Evolutionary conservation across 2,329 filamentous ascomycete species (phyloP).

Genomic region (Fonsecaea multimorphosa): DNA sequence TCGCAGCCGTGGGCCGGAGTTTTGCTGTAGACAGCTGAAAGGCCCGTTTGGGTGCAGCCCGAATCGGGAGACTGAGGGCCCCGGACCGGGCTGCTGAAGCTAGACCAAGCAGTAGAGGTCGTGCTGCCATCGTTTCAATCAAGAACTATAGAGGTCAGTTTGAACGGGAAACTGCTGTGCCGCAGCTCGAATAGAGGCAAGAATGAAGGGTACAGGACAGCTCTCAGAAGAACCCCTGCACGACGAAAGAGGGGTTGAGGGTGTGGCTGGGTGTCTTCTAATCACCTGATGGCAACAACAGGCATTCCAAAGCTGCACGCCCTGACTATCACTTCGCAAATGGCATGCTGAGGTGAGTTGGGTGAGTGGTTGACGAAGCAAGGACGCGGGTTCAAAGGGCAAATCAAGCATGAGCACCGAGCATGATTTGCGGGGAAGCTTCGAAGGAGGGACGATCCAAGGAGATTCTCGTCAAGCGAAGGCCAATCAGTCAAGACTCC

Average conservation of each 20-base stretch:
- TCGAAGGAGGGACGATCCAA: not conserved
- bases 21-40: conserved; percentile 22
- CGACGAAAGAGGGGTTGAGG: conserved; percentile 18
- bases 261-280: not conserved
- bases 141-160: not conserved
- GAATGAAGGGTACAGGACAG: not conserved
- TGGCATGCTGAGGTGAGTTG: conserved; percentile 6
- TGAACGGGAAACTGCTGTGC: not conserved
- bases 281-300: not conserved
- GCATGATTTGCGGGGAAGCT: conserved; percentile 21
- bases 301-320: conserved; percentile 8
- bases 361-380: conserved; percentile 1
- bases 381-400: not conserved
- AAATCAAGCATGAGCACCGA: conserved; percentile 6
- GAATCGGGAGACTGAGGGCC: not conserved
- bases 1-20: conserved; percentile 18
- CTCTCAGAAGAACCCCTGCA: not conserved
- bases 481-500: conserved; percentile 13
- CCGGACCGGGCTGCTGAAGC: conserved; percentile 13
- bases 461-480: not conserved
- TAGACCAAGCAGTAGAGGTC: conserved; percentile 25
- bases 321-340: not conserved
- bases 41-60: not conserved
- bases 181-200: not conserved
- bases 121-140: conserved; percentile 25